Percentiles rank a stretch among this genome's conserved stretches.
Evolutionary conservation across 139 green algal species (phyloP).

Genomic region (Chloropicon primus): DNA sequence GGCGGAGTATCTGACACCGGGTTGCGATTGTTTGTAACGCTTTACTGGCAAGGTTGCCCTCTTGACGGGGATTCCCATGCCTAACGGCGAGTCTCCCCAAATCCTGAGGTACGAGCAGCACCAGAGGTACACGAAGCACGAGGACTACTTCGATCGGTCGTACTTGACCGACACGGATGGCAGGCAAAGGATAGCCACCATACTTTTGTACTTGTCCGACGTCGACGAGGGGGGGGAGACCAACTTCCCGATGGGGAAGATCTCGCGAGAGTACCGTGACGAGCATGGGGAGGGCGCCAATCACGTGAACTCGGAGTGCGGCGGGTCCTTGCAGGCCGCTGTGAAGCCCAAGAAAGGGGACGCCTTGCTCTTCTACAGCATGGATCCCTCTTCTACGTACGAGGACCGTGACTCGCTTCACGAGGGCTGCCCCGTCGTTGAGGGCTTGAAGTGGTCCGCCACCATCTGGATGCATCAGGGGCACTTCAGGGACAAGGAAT

Average conservation of each 20-base stretch:
- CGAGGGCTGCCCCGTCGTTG: too few relatives aligned
- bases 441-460: too few relatives aligned
- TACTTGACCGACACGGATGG: slow-evolving; percentile 15
- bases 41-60: background rate
- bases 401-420: too few relatives aligned
- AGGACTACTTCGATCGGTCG: slow-evolving; percentile 30
- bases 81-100: slow-evolving; percentile 60
- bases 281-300: background rate
- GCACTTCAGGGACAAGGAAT: slow-evolving; percentile 3
- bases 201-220: slow-evolving; percentile 62
- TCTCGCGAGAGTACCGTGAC: background rate
- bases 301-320: background rate
- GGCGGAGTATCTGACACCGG: too few relatives aligned
- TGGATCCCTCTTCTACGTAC: slow-evolving; percentile 20
- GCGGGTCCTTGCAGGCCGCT: slow-evolving; percentile 20
- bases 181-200: slow-evolving; percentile 60
- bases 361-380: slow-evolving; percentile 35
- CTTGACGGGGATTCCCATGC: slow-evolving; percentile 36
- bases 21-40: too few relatives aligned
- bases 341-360: slow-evolving; percentile 34
- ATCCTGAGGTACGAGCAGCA: slow-evolving; percentile 53
- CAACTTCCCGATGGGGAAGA: slow-evolving; percentile 24
- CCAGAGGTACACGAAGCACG: slow-evolving; percentile 74
- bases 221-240: slow-evolving; percentile 43
- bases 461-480: slow-evolving; percentile 50